Evolutionary conservation across 371 early-diverging fungal species (phyloP), one percentile per base, ranked within the genome.

Genomic region (Syncephalastrum monosporum): DNA sequence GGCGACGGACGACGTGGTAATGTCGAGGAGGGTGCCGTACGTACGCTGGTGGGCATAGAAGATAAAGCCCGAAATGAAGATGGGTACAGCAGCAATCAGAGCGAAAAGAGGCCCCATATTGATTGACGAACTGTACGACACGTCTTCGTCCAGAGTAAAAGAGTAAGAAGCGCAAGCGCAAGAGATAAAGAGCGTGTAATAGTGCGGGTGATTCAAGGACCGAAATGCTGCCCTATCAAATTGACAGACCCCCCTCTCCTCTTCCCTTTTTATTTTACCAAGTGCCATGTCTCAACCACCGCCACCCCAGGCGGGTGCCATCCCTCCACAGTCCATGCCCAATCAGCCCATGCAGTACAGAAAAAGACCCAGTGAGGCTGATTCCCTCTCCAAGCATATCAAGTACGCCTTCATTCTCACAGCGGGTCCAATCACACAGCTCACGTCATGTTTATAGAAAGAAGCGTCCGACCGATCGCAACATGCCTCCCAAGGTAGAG

Each of bases 381-480:
- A 74, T 42, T 56, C 71, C 0, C 52, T 76, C 10, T 53, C 67
- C 3, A 74, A 74, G 42, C 75, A 74, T 47, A 71, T 71, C 53
- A 74, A 74, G 77, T 76, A 17, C 24, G 50, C 16, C 27, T 19
- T 41, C 17, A 54, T 51, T 42, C 21, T 25, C 43, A 24, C 13
- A 13, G 4, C 23, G 56, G 1, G 15, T 42, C 41, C 23, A 19
- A 42, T 41, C 4, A 29, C 14, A 41, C 15, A 8, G 33, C 47
- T 15, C 38, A 29, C 10, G 17, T 57, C 54, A 43, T 27, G 27
- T 38, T 13, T 6, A 21, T 55, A 85, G 85, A 61, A 71, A 78
- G 55, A 83, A 82, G 63, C 64, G 79, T 63, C 86, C 86, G 27
- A 85, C 83, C 14, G 85, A 85, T 57, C 75, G 77, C 57, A 74